These are phyloP conservation scores for Themeda triandra DNA, from an alignment of 176 grass and related monocot genomes.

Conservation along the genomic window DNA sequence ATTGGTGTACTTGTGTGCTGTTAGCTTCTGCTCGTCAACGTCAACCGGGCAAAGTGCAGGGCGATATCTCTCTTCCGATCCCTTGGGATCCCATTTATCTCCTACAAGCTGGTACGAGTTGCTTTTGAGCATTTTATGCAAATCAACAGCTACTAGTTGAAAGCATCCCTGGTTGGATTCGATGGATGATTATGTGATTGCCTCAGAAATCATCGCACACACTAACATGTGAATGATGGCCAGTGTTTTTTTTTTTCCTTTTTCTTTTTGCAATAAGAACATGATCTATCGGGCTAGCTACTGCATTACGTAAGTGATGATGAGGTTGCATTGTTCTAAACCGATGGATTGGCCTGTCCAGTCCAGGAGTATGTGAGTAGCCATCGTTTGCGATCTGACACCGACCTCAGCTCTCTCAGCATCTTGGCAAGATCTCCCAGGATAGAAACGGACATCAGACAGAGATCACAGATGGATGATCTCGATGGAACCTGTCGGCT, in stretches of 20 bases:
- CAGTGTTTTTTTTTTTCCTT: too few relatives aligned
- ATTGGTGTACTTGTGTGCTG: neutral
- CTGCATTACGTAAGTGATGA: neutral
- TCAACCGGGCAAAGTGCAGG: neutral
- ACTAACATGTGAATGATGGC: too few relatives aligned
- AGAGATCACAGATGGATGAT: neutral
- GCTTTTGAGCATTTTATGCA: neutral
- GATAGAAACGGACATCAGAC: neutral
- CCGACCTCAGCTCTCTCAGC: neutral
- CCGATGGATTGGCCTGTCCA: neutral
- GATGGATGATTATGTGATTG: neutral
- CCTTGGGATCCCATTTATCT: neutral
- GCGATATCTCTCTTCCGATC: neutral
- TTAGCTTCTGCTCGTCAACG: neutral
- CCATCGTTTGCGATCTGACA: conserved; percentile 5
- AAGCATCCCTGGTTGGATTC: neutral
- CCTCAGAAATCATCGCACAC: neutral
- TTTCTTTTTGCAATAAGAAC: neutral
- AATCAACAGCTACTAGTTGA: neutral
- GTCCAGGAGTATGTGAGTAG: neutral
- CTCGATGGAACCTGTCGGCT: conserved; percentile 3
- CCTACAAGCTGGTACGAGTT: neutral
- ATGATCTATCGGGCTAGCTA: neutral
- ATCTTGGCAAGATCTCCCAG: neutral
- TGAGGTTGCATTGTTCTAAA: neutral